A percentile compares a stretch with the other conserved stretches of the same genome.
Evolutionary conservation across 805 yeast species (phyloP).

Genomic region (Saturnispora besseyi): DNA sequence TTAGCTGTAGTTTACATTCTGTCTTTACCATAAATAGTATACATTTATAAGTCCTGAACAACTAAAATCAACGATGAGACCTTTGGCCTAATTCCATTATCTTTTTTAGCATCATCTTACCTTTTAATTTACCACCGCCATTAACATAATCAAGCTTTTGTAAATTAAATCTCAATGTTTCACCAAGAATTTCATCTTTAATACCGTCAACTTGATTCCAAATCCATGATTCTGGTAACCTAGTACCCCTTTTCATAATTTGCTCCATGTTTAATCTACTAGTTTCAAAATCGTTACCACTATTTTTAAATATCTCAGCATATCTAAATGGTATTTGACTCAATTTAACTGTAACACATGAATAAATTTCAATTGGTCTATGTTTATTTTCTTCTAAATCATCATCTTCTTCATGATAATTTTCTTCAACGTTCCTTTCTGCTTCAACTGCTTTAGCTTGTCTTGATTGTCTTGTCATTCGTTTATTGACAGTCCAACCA

Average conservation of each 20-base stretch:
- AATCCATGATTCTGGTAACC: conserved; percentile 52
- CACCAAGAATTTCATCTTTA: conserved; percentile 59
- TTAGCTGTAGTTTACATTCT: no score
- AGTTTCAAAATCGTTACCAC: conserved; percentile 48
- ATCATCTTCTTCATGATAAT: conserved; percentile 15
- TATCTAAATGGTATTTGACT: conserved; percentile 57
- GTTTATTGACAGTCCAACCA: conserved; percentile 22
- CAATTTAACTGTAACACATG: conserved; percentile 60
- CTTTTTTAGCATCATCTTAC: conserved; percentile 26
- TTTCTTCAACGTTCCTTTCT: conserved; percentile 14
- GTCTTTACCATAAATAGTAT: not conserved
- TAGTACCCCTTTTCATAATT: conserved; percentile 48
- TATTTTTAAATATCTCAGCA: conserved; percentile 54
- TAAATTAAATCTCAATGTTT: conserved; percentile 49
- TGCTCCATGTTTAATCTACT: conserved; percentile 56
- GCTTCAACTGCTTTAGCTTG: conserved; percentile 11
- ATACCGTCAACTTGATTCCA: conserved; percentile 83
- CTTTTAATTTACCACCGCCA: conserved; percentile 29
- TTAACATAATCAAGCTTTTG: conserved; percentile 30
- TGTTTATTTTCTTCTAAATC: conserved; percentile 30
- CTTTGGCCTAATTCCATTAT: conserved; percentile 21
- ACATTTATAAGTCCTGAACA: not conserved
- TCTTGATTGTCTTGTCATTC: conserved; percentile 21
- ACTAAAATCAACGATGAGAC: not conserved
- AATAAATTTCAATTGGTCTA: conserved; percentile 38